Evolutionary conservation across 148 eudicot genomes (phyloP), one percentile per base, ranked within the genome.

Genomic region (Rheum nobile): DNA sequence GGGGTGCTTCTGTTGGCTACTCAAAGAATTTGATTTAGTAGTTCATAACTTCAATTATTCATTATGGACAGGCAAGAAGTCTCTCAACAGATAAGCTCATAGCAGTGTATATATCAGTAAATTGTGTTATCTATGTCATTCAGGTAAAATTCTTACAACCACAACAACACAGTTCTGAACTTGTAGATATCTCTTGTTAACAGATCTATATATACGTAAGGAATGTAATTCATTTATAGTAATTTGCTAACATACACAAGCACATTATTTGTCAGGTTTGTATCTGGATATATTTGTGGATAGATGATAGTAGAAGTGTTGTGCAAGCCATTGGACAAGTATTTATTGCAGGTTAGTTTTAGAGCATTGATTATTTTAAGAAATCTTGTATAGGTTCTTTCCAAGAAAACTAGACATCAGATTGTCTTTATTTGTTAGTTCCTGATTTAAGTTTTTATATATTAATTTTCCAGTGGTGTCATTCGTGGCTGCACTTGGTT

Each of bases 71-170:
- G 98, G 97, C 98, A 43, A 89, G 85, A 87, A 86, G 90, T 85
- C 84, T 88, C 59, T 86, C 98, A 50, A 84, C 93, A 68, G 92
- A 88, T 75, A 93, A 82, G 84, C 92, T 93, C 63, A 85, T 89
- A 80, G 50, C 80, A 69, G 81, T 78, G 55, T 93, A 89, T 75
- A 67, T 89, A 52, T 71, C 88, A 63, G 84, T 89, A 37, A 93
- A 93, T 67, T 81, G 88, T 75, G 87, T 73, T 39, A 71, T 91
- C 41, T 94, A 94, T 76, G 68, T 82, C 71, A 79, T 89, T 77
- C 97, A 94, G 97, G 98, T 94, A 37, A 34, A 29, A 12, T 35
- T 67, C 31, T 8, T 57, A 57, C 65, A 57, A 8, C 31, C 32
- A 1, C 16, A 2, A 50, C 14, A 47, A 50, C 14, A 50, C 17